These are phyloP conservation scores for Chaetomium tenue DNA, from an alignment of 495 filamentous ascomycete genomes.

Conservation along the genomic window DNA sequence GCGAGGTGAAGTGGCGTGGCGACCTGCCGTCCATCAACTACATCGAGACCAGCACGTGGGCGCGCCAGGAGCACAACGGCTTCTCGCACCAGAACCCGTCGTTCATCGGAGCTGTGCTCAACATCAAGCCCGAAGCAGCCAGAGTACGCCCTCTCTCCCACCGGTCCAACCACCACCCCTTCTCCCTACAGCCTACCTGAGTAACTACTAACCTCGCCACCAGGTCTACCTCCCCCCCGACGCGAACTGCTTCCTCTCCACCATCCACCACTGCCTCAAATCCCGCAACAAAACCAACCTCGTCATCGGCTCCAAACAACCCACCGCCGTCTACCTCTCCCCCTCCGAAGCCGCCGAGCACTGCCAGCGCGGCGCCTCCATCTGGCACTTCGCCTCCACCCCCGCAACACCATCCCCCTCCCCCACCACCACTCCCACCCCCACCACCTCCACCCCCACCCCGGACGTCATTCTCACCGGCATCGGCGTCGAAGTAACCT, in stretches of 20 bases:
- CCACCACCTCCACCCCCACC: not conserved
- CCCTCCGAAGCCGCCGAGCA: conserved; percentile 64
- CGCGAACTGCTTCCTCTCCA: conserved; percentile 69
- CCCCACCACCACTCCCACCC: conserved; percentile 39
- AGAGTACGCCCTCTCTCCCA: conserved; percentile 41
- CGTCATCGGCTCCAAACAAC: conserved; percentile 73
- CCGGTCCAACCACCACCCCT: not conserved
- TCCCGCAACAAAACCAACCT: conserved; percentile 70
- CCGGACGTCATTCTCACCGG: conserved; percentile 70
- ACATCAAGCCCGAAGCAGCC: conserved; percentile 63
- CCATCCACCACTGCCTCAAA: conserved; percentile 61
- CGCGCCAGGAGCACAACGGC: conserved; percentile 73
- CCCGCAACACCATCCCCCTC: not conserved
- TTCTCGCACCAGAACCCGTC: conserved; percentile 78
- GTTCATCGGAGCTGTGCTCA: conserved; percentile 70
- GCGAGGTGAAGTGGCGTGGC: conserved; percentile 52
- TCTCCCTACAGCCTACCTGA: not conserved
- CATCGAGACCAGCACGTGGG: conserved; percentile 72
- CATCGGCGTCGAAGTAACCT: conserved; percentile 69
- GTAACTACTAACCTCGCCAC: not conserved
- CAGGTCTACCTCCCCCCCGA: conserved; percentile 67
- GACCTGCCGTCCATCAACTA: conserved; percentile 66
- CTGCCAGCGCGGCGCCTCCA: conserved; percentile 60
- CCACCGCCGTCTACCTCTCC: conserved; percentile 64
- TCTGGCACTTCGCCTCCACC: conserved; percentile 62